Evolutionary conservation across 768 basidiomycete genomes (phyloP), one percentile per base, ranked within the genome.

Genomic region (Lyophyllum atratum): DNA sequence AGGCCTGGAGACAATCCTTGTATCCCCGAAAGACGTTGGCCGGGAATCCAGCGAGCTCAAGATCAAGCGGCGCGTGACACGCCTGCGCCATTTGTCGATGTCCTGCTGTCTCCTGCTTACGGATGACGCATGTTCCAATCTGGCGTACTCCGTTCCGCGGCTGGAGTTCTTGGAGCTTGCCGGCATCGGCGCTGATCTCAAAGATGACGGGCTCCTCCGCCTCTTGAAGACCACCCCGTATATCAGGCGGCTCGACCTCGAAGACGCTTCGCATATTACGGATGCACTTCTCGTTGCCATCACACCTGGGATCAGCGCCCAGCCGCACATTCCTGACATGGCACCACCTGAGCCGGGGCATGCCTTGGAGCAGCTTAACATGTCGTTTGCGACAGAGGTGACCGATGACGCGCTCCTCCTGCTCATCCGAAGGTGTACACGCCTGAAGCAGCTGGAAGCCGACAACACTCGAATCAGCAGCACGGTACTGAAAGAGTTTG

Each of bases 161-260:
- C 80, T 97, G 14, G 86, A 91, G 65, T 82, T 85, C 53, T 75
- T 97, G 42, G 93, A 97, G 71, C 68, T 95, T 55, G 91, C 87
- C 0, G 85, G 87, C 9, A 83, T 95, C 22, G 88, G 90, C 12
- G 66, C 78, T 12, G 83, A 86, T 45, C 70, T 95, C 59, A 83
- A 80, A 59, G 85, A 92, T 59, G 83, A 82, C 2, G 93, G 93
- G n/a, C 72, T 97, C 7, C 73, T 92, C 17, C 78, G 79, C 42
- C 77, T 97, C 21, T 72, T 97, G 33, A 72, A 72, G 44, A 88
- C 87, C 14, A 87, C 86, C 2, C 90, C 90, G 1, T 69, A 78
- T 58, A 85, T 97, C 46, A 80, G 85, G 53, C 84, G 83, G 44
- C 73, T 96, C 39, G 95, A 97, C 68, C 74, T 97, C n/a, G 95